Conservation (phyloP, 805 yeast genomes). For the Candida quercuum region DNA sequence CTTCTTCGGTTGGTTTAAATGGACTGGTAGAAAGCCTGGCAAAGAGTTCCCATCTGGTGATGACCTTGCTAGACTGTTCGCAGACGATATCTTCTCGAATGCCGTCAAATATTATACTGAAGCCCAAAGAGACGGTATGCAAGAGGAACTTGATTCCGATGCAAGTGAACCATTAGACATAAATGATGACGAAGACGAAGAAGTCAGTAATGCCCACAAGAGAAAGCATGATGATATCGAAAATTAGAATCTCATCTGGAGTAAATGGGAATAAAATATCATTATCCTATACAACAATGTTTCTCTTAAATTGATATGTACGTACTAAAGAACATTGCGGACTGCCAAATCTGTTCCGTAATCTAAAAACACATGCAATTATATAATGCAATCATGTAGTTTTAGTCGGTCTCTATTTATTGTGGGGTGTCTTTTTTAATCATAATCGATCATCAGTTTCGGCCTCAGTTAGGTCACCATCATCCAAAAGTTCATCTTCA, state of each 20-base stretch:
- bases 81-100: conserved; percentile 79
- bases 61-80: conserved; percentile 63
- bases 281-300: no score
- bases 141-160: conserved; percentile 49
- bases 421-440: no score
- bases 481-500: conserved; percentile 21
- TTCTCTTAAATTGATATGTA: no score
- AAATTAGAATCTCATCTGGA: no score
- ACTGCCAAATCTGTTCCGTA: no score
- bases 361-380: no score
- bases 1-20: conserved; percentile 81
- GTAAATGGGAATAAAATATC: no score
- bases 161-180: conserved; percentile 49
- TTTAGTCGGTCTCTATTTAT: no score
- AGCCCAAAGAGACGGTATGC: conserved; percentile 58
- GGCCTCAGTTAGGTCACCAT: conserved; percentile 26
- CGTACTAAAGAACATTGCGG: no score
- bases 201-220: neutral
- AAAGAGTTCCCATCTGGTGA: conserved; percentile 78
- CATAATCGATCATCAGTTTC: conserved; percentile 20
- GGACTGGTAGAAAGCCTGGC: conserved; percentile 77
- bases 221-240: conserved; percentile 10
- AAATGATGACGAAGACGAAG: conserved; percentile 21
- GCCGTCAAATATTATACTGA: conserved; percentile 80
- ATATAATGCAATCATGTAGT: no score